Conservation (phyloP, 257 asterid species). For the Salvia hispanica region DNA sequence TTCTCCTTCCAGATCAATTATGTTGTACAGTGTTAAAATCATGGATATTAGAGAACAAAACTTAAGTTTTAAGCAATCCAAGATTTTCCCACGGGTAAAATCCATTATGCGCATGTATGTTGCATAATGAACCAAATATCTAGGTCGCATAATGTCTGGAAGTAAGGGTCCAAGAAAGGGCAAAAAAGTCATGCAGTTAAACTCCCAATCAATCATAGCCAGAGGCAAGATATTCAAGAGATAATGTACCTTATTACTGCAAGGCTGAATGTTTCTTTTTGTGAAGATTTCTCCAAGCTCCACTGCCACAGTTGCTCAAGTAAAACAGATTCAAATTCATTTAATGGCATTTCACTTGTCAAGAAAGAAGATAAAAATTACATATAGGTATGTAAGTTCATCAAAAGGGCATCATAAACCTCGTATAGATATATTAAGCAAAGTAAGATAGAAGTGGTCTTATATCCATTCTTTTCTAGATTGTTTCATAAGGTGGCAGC, state of each 20-base stretch:
- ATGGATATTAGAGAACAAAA: too few relatives aligned
- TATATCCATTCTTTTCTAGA: too few relatives aligned
- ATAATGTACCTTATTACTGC: background rate
- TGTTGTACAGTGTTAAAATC: background rate
- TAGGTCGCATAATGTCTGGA: too few relatives aligned
- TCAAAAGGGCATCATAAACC: slow-evolving; percentile 4
- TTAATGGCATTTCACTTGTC: background rate
- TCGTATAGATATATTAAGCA: background rate
- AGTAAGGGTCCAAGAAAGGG: too few relatives aligned
- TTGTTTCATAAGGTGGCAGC: background rate
- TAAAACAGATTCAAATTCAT: background rate
- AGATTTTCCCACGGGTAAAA: too few relatives aligned
- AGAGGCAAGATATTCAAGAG: background rate
- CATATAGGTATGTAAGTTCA: background rate
- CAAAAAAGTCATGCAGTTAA: too few relatives aligned
- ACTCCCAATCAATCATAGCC: background rate
- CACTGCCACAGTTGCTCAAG: slow-evolving; percentile 1
- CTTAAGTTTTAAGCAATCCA: too few relatives aligned
- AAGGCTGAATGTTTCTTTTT: background rate
- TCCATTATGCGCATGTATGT: too few relatives aligned
- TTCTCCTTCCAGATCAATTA: background rate
- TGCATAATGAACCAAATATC: background rate
- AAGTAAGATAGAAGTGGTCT: slow-evolving; percentile 1
- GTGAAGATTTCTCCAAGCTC: background rate
- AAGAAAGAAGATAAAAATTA: background rate